Evolutionary conservation across 2,329 filamentous ascomycete species (phyloP).

Genomic region (Colletotrichum sp.): DNA sequence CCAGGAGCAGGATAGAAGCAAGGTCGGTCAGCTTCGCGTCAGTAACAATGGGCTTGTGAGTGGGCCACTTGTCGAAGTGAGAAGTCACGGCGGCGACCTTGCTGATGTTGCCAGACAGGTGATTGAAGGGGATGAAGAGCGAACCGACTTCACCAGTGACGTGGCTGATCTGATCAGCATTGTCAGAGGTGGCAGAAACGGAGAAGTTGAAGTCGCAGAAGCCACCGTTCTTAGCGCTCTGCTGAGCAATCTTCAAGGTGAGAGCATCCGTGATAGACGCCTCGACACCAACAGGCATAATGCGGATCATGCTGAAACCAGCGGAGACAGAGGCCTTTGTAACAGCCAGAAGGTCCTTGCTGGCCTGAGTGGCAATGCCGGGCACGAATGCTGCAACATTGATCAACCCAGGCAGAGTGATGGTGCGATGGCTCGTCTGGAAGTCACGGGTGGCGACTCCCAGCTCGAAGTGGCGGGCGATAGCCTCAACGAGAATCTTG

Average conservation of each 20-base stretch:
- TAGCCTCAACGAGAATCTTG: constrained; percentile 94
- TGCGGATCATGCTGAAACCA: constrained; percentile 81
- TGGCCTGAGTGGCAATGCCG: constrained; percentile 68
- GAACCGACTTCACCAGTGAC: constrained; percentile 78
- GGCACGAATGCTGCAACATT: constrained; percentile 84
- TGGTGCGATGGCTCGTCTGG: constrained; percentile 84
- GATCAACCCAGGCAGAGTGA: constrained; percentile 76
- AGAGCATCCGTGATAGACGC: constrained; percentile 75
- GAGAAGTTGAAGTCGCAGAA: constrained; percentile 85
- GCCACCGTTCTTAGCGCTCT: constrained; percentile 70
- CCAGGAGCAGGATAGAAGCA: constrained; percentile 79
- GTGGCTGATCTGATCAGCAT: constrained; percentile 76
- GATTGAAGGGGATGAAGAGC: constrained; percentile 83
- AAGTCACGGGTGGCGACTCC: constrained; percentile 85
- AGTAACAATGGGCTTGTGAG: constrained; percentile 80
- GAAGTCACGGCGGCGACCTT: constrained; percentile 81
- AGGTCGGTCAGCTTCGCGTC: constrained; percentile 82
- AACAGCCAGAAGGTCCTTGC: constrained; percentile 71
- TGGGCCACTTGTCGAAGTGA: constrained; percentile 80
- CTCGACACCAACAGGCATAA: constrained; percentile 78
- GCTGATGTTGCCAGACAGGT: constrained; percentile 82
- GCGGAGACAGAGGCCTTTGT: constrained; percentile 76
- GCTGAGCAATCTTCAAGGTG: constrained; percentile 74
- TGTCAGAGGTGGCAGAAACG: constrained; percentile 74
- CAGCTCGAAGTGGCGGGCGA: constrained; percentile 86